Evolutionary conservation across 345 rosid species (phyloP).

Genomic region (Euphorbia pulcherrima): DNA sequence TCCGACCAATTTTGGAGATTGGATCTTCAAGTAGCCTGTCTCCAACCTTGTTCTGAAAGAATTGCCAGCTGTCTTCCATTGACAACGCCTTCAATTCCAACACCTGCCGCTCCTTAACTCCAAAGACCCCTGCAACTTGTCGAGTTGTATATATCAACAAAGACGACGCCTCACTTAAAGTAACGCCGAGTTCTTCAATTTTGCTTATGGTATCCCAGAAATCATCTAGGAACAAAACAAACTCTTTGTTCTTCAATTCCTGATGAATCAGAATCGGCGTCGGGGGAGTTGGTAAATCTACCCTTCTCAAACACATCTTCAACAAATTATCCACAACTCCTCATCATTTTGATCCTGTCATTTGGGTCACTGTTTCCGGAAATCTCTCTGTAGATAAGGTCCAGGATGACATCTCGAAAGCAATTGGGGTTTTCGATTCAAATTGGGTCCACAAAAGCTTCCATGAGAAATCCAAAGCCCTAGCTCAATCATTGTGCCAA

Average conservation of each 20-base stretch:
- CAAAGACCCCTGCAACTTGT: not conserved
- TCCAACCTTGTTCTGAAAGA: not conserved
- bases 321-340: not conserved
- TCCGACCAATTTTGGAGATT: not conserved
- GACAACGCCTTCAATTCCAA: not conserved
- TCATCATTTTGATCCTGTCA: not conserved
- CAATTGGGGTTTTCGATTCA: not conserved
- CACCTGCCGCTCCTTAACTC: not conserved
- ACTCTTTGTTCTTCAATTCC: not conserved
- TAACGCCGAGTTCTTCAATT: not conserved
- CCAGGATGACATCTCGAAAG: not conserved
- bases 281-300: not conserved
- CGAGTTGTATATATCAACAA: not conserved
- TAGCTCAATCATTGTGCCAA: not conserved
- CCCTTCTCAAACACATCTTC: not conserved
- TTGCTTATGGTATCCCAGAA: not conserved
- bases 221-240: not conserved
- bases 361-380: not conserved
- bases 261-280: not conserved
- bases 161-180: not conserved
- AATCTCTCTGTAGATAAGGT: not conserved
- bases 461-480: not conserved
- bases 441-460: too few relatives aligned
- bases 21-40: not conserved
- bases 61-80: not conserved